These are phyloP conservation scores for Candida koratica DNA, from an alignment of 805 yeast genomes.

Conservation along the genomic window DNA sequence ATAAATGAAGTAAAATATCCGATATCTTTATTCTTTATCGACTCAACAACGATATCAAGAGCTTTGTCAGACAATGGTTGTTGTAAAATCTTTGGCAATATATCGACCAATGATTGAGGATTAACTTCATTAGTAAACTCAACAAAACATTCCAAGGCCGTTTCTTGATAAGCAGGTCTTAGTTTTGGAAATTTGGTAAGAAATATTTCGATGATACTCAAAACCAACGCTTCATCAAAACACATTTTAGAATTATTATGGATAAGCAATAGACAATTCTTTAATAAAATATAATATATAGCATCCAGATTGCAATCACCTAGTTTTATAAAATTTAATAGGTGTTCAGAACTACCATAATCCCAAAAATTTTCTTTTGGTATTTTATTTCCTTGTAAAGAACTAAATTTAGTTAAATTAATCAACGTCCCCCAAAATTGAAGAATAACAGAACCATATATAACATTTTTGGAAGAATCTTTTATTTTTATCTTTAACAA, in stretches of 20 bases:
- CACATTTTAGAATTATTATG: slow-evolving; percentile 5
- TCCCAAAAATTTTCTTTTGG: slow-evolving; percentile 53
- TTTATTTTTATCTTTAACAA: slow-evolving; percentile 43
- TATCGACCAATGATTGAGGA: slow-evolving; percentile 13
- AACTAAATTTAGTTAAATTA: slow-evolving; percentile 30
- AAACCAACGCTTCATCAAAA: slow-evolving; percentile 3
- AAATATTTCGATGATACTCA: slow-evolving; percentile 14
- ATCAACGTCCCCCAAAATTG: slow-evolving; percentile 48
- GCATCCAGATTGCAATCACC: slow-evolving; percentile 56
- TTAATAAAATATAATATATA: slow-evolving; percentile 38
- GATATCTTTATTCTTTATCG: neutral
- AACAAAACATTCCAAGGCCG: slow-evolving; percentile 19
- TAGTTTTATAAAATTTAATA: slow-evolving; percentile 44
- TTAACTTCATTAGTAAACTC: slow-evolving; percentile 2
- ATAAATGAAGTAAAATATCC: neutral
- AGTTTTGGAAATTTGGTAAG: slow-evolving; percentile 16
- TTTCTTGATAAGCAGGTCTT: slow-evolving; percentile 17
- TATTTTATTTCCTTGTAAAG: slow-evolving; percentile 17
- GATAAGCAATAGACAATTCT: slow-evolving; percentile 18
- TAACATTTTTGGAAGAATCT: slow-evolving; percentile 21
- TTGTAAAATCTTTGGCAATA: slow-evolving; percentile 1
- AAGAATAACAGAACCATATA: slow-evolving; percentile 45
- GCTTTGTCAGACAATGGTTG: slow-evolving; percentile 1
- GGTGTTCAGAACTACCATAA: slow-evolving; percentile 35
- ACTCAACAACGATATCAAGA: neutral